Base-by-base conservation (phyloP, 2,329 filamentous ascomycete genomes). In the Pestalotiopsis fici region DNA sequence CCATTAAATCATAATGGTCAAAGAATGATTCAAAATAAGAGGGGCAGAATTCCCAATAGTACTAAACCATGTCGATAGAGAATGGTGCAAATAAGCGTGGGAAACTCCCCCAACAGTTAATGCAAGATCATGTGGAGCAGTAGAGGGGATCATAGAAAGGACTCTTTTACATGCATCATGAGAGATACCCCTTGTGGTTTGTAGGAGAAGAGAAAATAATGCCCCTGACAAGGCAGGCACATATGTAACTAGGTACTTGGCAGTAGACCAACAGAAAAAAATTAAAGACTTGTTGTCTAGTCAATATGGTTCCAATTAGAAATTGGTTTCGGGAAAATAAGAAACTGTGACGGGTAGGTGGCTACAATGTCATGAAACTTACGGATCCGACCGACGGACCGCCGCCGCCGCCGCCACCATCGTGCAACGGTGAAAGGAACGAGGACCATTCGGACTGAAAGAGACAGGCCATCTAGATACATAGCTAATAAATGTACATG, bases 171-270 rank as follows among this genome's bases (percentile, higher is more conserved):
- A 65, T 66, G 39, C 67, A 70, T 72, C 69, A 64, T 66, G 67
- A 64, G 69, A 70, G 69, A 71, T 71, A 71, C 69, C 70, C 67
- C 68, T 63, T 65, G 68, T 59, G 63, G 66, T 69, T 67, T 68
- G 69, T 67, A 27, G 54, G 67, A 64, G 27, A 67, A 69, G 56
- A 69, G 37, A 65, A 9, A 60, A 59, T 50, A n/a, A n/a, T n/a
- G 43, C 43, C 43, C 43, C 11, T 50, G 43, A 18, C n/a, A 50
- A 18, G 43, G 9, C 15, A 50, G n/a, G 21, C n/a, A 50, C 18
- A 50, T 50, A 50, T 18, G 43, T 50, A 21, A 7, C 43, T 50
- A n/a, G n/a, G n/a, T n/a, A 6, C 21, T n/a, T n/a, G 18, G 18
- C 43, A 50, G 43, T 35, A 50, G 15, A 50, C 9, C 18, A 50